These are phyloP conservation scores for Oidiodendron maius DNA, from an alignment of 495 filamentous ascomycete species.

Conservation along the genomic window DNA sequence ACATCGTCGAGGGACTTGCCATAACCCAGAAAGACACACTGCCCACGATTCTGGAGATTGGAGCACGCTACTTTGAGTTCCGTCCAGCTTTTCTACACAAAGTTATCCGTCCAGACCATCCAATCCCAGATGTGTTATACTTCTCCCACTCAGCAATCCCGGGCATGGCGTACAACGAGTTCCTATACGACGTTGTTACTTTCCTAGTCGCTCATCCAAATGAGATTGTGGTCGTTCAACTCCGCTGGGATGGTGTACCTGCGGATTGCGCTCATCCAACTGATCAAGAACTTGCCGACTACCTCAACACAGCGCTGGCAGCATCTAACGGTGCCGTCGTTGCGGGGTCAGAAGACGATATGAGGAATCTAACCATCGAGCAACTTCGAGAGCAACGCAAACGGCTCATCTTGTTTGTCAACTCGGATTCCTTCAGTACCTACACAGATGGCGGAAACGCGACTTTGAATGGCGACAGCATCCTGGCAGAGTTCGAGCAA, in stretches of 20 bases:
- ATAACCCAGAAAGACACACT: slow-evolving; percentile 49
- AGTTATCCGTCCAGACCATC: slow-evolving; percentile 25
- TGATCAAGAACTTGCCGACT: slow-evolving; percentile 34
- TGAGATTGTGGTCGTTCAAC: slow-evolving; percentile 46
- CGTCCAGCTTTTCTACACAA: slow-evolving; percentile 43
- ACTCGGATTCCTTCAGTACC: slow-evolving; percentile 39
- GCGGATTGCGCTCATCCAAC: slow-evolving; percentile 36
- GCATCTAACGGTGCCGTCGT: slow-evolving; percentile 24
- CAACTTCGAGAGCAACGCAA: slow-evolving; percentile 34
- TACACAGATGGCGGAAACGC: slow-evolving; percentile 48
- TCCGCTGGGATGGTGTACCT: slow-evolving; percentile 49
- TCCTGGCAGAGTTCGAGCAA: slow-evolving; percentile 35
- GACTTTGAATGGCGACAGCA: slow-evolving; percentile 39
- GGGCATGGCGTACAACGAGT: slow-evolving; percentile 44
- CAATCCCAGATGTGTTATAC: slow-evolving; percentile 40
- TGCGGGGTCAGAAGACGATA: slow-evolving; percentile 30
- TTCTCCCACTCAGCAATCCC: slow-evolving; percentile 50
- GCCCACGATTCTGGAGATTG: slow-evolving; percentile 37
- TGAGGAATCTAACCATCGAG: slow-evolving; percentile 29
- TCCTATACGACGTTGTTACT: slow-evolving; percentile 35
- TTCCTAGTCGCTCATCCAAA: slow-evolving; percentile 38
- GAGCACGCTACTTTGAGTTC: slow-evolving; percentile 51
- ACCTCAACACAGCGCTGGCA: slow-evolving; percentile 32
- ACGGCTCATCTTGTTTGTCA: slow-evolving; percentile 41
- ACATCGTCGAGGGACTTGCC: slow-evolving; percentile 45